phyloP scores from a whole-genome alignment of 2,329 filamentous ascomycete species.

The Xylaria sp. region DNA sequence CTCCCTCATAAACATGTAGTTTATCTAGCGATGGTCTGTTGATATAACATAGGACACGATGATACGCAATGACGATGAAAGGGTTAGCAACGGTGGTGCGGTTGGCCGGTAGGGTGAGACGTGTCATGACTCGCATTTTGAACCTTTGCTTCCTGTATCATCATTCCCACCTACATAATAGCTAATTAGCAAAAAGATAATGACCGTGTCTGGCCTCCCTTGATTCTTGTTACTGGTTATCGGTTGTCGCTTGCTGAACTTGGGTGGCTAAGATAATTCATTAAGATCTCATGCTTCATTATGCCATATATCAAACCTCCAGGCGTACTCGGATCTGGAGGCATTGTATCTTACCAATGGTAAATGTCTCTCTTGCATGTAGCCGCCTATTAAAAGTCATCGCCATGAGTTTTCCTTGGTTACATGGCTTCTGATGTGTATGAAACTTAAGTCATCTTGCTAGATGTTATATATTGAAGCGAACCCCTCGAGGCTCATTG shows the following conservation, averaged over 20 bases:
- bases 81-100: conserved; percentile 6
- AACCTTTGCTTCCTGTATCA: conserved; percentile 25
- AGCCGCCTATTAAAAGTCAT: background rate
- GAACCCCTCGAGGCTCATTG: too few species aligned
- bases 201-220: background rate
- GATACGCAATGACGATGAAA: conserved; percentile 28
- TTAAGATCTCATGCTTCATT: too few species aligned
- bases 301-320: background rate
- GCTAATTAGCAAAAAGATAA: conserved; percentile 20
- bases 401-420: background rate
- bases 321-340: background rate
- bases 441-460: too few species aligned
- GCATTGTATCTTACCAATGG: background rate
- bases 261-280: background rate
- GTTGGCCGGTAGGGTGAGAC: conserved; percentile 17
- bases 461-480: too few species aligned
- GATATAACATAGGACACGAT: conserved; percentile 16
- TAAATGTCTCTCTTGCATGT: too few species aligned
- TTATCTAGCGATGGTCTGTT: conserved; percentile 5
- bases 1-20: background rate
- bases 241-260: background rate
- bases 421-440: background rate
- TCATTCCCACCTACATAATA: conserved; percentile 28
- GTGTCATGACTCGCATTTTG: conserved; percentile 14
- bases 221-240: background rate